phyloP scores from a whole-genome alignment of 257 asterid genomes.

The Solanum okadae region DNA sequence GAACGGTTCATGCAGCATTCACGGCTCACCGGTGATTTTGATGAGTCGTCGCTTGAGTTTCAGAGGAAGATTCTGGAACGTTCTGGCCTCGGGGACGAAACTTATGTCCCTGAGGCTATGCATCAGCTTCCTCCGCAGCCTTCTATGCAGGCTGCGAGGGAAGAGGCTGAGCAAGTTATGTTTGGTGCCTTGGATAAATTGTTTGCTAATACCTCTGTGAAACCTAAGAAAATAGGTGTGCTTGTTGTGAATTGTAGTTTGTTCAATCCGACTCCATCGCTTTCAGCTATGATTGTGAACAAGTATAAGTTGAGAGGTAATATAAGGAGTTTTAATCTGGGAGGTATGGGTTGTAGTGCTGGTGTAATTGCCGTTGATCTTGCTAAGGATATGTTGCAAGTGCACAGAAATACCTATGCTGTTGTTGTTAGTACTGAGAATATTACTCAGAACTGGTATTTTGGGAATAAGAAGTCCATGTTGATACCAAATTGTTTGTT shows the following conservation, averaged over 20 bases:
- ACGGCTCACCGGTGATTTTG: constrained; percentile 47
- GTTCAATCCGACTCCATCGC: constrained; percentile 63
- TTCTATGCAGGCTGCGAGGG: constrained; percentile 70
- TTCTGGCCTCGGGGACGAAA: constrained; percentile 74
- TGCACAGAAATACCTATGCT: constrained; percentile 65
- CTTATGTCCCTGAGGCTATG: constrained; percentile 71
- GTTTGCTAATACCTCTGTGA: constrained; percentile 42
- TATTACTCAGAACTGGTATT: constrained; percentile 76
- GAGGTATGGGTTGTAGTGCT: constrained; percentile 90
- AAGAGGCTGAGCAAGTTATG: constrained; percentile 75
- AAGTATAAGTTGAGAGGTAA: constrained; percentile 75
- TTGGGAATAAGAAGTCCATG: constrained; percentile 70
- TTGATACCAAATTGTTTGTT: constrained; percentile 72
- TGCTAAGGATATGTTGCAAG: constrained; percentile 65
- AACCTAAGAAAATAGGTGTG: constrained; percentile 61
- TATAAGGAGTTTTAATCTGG: constrained; percentile 58
- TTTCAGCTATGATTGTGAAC: constrained; percentile 69
- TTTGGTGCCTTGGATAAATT: constrained; percentile 54
- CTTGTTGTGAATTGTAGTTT: constrained; percentile 69
- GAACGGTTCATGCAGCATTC: constrained; percentile 49
- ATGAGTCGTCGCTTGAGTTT: constrained; percentile 56
- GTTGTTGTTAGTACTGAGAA: constrained; percentile 67
- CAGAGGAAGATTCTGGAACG: constrained; percentile 68
- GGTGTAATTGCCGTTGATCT: constrained; percentile 66
- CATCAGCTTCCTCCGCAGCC: constrained; percentile 58